Base-by-base conservation (phyloP, 2,329 filamentous ascomycete species). In the Cryphonectria radicalis region DNA sequence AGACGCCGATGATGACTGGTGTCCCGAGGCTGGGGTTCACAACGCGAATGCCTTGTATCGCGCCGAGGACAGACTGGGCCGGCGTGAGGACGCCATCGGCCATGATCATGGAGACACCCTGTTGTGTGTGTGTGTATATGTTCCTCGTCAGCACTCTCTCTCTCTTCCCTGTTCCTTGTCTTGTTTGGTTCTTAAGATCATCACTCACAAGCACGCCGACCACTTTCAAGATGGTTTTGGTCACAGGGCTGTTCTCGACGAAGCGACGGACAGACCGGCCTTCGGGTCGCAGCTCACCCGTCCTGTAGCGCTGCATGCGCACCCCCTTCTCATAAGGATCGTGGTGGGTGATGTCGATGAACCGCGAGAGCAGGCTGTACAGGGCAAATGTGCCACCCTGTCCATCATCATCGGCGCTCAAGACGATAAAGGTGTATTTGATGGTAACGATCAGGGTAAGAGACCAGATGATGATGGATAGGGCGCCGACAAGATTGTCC, bases 401-500 rank as follows among this genome's bases (percentile, higher is more conserved):
- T 62, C 91, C 91, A 76, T 92, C 90, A 73, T 93, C 90, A 77
- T 92, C 90, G 67, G 91, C 91, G 46, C 82, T 82, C 6, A 93
- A 80, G 53, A 93, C 87, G 76, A 93, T 87, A 73, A 91, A 82
- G 55, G 90, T 84, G 76, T 93, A 93, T 80, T 93, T 93, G 71
- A 91, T 75, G 0, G 89, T 91, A 50, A 93, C 90, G 80, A 93
- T 91, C 72, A 92, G 81, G 35, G 89, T 91, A 46, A 93, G 80
- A 0, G 89, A 87, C 91, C 90, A 93, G 63, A 93, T 87, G 73
- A 93, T 88, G 60, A 93, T 85, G 4, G 90, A 92, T 1, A 92
- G 81, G 0, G 88, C 90, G 63, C 90, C 89, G 63, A 92, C 82
- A 3, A 93, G 82, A 74, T 91, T 88, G 32, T 87, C 82, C 74